A percentile compares a stretch with the other conserved stretches of the same genome.
Evolutionary conservation across 768 basidiomycete genomes (phyloP).

Genomic region (Termitomyces sp.): DNA sequence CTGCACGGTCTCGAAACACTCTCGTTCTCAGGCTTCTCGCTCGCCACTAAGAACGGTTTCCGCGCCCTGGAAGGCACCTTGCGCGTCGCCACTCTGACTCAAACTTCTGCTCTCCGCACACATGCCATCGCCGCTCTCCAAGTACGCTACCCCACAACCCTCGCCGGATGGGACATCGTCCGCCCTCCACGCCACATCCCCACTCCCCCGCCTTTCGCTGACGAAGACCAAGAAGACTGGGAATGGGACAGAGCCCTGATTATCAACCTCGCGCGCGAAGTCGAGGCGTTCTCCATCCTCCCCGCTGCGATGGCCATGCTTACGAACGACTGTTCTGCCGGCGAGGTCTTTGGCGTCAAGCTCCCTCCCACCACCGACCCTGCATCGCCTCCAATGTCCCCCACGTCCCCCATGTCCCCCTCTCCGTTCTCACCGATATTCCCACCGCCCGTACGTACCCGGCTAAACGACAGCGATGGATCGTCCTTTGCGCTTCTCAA

Average conservation of each 20-base stretch:
- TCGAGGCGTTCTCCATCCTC: conserved; percentile 11
- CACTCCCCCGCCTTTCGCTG: neutral
- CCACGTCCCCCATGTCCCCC: neutral
- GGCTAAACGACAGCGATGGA: conserved; percentile 1
- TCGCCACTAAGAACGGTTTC: conserved; percentile 8
- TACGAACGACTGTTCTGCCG: conserved; percentile 15
- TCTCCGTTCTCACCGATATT: neutral
- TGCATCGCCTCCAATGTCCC: neutral
- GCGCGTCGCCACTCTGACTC: conserved; percentile 8
- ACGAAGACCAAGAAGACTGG: conserved; percentile 5
- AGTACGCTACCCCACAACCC: conserved; percentile 11
- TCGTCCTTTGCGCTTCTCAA: conserved; percentile 6
- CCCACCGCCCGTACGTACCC: neutral
- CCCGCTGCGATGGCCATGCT: conserved; percentile 18
- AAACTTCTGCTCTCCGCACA: conserved; percentile 7
- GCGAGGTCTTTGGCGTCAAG: conserved; percentile 15
- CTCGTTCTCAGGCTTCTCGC: neutral
- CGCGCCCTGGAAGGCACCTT: conserved; percentile 7
- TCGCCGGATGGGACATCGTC: conserved; percentile 11
- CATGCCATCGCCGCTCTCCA: conserved; percentile 11
- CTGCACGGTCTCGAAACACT: neutral
- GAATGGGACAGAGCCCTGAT: conserved; percentile 10
- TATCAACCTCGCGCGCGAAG: conserved; percentile 17
- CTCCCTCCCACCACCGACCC: neutral
- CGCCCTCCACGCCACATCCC: neutral